Evolutionary conservation across 352 stramenopile genomes (phyloP), one percentile per base, ranked within the genome.

Genomic region (Phytopythium cucurbitacearum): DNA sequence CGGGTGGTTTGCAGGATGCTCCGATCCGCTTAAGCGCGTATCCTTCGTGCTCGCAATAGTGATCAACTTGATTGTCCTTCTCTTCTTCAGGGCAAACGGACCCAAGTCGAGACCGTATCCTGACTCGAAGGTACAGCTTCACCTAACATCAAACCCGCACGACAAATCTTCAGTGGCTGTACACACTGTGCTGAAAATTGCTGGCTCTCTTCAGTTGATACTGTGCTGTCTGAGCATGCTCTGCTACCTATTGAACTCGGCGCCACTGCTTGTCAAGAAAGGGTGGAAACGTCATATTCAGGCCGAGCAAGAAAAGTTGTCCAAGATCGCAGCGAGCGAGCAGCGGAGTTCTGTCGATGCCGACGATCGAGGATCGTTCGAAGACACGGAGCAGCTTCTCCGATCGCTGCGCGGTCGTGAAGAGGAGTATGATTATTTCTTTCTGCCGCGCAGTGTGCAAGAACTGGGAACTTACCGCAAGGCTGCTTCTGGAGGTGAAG

Each of bases 241-340:
- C 3, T 84, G 75, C 47, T 85, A 89, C 48, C 56, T 84, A 46
- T 62, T 84, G 37, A 91, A 91, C 46, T 83, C 73, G 11, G 80
- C 77, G 2, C 80, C 80, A 7, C 48, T 88, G 16, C 39, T 87
- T 5, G 78, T 91, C 16, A 85, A 87, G 54, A 83, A 87, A 54
- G 73, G 75, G 3, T 85, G 77, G 72, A 88, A 86, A 50, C 71
- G 72, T 2, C 74, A 74, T 28, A 76, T 76, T 52, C 67, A 72
- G 11, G 49, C 54, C 4, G 58, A 85, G 21, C 60, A 76, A 58
- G 59, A 66, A 8, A 63, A 59, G 15, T 49, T 56, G 21, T 85
- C 73, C 5, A 83, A 87, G 65, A 59, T 64, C 8, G 75, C 53
- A 1, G 74, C 72, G 1, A 76, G 60, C 44, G 37, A 56, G 0